phyloP scores from a whole-genome alignment of 495 filamentous ascomycete genomes.

The Trichocladium antarcticum region DNA sequence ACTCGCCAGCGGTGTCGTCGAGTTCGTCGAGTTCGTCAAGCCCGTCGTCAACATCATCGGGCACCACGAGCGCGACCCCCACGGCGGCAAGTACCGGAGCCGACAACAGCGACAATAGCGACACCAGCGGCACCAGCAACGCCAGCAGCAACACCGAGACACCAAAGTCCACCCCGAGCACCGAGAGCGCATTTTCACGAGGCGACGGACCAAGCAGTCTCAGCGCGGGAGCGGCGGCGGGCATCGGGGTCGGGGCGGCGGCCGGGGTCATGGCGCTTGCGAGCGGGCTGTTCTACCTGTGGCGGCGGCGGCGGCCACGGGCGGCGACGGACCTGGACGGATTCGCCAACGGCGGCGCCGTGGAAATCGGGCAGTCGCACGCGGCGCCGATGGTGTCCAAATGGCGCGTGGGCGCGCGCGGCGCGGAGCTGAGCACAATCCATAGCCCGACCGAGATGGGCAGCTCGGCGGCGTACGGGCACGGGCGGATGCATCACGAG shows the following conservation, averaged over 20 bases:
- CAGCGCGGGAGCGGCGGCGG: conserved; percentile 6
- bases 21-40: neutral
- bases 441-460: neutral
- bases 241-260: neutral
- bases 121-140: too few species aligned
- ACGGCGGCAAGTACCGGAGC: neutral
- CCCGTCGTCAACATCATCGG: neutral
- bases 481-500: neutral
- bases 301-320: neutral
- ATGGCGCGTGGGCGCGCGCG: too few species aligned
- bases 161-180: neutral
- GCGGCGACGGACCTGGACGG: neutral
- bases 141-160: too few species aligned
- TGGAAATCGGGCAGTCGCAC: neutral
- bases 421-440: neutral
- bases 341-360: neutral
- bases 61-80: neutral
- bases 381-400: too few species aligned
- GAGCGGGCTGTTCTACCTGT: neutral
- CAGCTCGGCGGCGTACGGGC: neutral
- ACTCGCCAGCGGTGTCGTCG: neutral
- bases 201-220: neutral
- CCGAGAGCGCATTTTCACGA: too few species aligned
- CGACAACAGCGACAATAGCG: too few species aligned
- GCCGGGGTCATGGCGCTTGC: neutral